phyloP scores from a whole-genome alignment of 768 basidiomycete genomes.

The Boletus pseudo-olivaceus region DNA sequence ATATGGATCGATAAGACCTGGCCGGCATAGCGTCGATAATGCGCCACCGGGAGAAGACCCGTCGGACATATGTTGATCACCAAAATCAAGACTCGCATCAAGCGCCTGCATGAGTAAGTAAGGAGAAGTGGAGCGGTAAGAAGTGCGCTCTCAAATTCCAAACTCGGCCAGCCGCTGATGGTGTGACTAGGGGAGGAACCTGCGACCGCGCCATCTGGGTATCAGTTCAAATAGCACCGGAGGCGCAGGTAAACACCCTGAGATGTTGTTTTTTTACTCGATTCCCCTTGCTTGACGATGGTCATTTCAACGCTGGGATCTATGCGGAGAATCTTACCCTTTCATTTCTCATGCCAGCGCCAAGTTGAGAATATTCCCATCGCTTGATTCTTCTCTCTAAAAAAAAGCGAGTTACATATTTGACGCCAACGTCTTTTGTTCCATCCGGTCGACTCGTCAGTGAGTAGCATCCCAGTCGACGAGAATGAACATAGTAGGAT shows the following conservation, averaged over 20 bases:
- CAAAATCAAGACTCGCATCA: conserved; percentile 1
- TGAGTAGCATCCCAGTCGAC: background rate
- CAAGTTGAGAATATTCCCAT: conserved; percentile 6
- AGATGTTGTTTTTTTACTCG: conserved; percentile 2
- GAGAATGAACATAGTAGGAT: background rate
- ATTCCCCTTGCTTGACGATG: background rate
- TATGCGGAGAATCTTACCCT: background rate
- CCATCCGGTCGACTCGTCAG: background rate
- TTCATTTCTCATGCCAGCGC: conserved; percentile 10
- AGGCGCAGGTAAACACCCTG: background rate
- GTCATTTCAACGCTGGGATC: background rate
- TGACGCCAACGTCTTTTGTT: background rate
- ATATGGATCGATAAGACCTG: conserved; percentile 8
- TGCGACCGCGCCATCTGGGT: background rate
- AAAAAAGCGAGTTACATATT: background rate
- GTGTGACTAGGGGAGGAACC: background rate
- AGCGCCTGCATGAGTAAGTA: conserved; percentile 5
- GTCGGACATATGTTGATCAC: conserved; percentile 6
- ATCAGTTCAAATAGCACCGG: background rate
- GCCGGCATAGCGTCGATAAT: conserved; percentile 3
- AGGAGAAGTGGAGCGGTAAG: background rate
- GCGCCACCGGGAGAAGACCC: conserved; percentile 4
- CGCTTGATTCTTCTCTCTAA: background rate
- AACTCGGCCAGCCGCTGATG: background rate
- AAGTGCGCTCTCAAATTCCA: background rate